Percentiles rank a stretch among this genome's conserved stretches.
These are phyloP conservation scores for Erysimum cheiri DNA, from an alignment of 441 rosid genomes.

Conservation along the genomic window DNA sequence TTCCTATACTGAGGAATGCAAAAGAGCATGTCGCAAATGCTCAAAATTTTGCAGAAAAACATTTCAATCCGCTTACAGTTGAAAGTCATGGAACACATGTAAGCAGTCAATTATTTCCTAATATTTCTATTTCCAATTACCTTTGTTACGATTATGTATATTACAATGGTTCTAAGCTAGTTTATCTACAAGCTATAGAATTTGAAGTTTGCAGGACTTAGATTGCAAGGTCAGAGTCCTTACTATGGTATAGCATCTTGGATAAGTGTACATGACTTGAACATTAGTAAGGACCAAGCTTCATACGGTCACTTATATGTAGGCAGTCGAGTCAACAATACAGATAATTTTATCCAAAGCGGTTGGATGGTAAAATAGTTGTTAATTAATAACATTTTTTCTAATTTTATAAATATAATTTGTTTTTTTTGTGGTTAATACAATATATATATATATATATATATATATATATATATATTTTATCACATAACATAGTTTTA, in stretches of 20 bases:
- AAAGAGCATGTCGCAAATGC: conserved; percentile 1
- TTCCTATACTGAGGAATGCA: conserved; percentile 12
- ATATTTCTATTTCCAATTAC: not conserved
- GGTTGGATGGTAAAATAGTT: conserved; percentile 23
- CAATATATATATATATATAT: no score
- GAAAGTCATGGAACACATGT: conserved; percentile 26
- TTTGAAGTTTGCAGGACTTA: conserved; percentile 1
- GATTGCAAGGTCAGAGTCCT: not conserved
- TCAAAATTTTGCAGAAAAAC: not conserved
- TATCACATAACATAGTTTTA: no score
- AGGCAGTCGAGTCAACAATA: not conserved
- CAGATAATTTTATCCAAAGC: not conserved
- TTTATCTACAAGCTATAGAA: no score
- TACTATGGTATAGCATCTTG: not conserved
- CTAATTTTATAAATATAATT: not conserved
- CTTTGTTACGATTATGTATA: not conserved
- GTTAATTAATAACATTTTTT: no score
- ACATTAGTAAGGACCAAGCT: not conserved
- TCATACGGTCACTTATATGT: not conserved
- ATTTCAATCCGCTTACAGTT: not conserved
- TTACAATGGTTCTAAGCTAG: not conserved
- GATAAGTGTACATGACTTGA: conserved; percentile 13
- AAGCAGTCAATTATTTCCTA: not conserved
- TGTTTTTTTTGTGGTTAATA: not conserved
- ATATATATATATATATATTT: no score